Evolutionary conservation across 805 yeast species (phyloP), one percentile per base, ranked within the genome.

Genomic region (Pachysolen tannophilus): DNA sequence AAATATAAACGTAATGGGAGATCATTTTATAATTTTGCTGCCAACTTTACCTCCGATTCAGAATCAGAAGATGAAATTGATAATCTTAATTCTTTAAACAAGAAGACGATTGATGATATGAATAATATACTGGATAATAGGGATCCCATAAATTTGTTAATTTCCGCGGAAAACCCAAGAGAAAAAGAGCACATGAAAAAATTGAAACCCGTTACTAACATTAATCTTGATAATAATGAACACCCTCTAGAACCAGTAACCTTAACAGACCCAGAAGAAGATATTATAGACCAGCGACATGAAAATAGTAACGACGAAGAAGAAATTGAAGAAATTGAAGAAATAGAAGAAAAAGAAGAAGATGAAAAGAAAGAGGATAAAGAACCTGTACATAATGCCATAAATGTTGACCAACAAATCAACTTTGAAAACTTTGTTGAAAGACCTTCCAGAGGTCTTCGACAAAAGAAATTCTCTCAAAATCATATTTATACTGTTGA

Each of bases 401-500:
- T 19, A 6, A 18, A 30, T 8, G 15, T 15, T 7, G 10, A 8
- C 11, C 13, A 14, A 13, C 15, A 3, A 8, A n/a, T n/a, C 11
- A 8, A 8, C 9, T 17, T 30, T n/a, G n/a, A n/a, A n/a, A n/a
- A n/a, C n/a, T n/a, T n/a, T n/a, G n/a, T n/a, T n/a, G n/a, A n/a
- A n/a, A n/a, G n/a, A n/a, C n/a, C n/a, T 11, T 31, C 3, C 19
- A 19, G 11, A 3, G 10, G 9, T 10, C 28, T 11, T 13, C 21
- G 15, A 15, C 13, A 11, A 15, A 28, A 3, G 28, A 54, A 48
- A 26, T 56, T 55, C 31, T 48, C 58, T 2, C 61, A 56, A 36
- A 52, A 52, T 25, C 60, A 60, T 39, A 58, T 59, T 2, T 60
- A 57, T 38, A 48, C 58, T 8, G 53, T 59, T 3, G 63, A 60